phyloP scores from a whole-genome alignment of 1,284 basidiomycete species.

The Pseudozyma tsukubaensis region DNA sequence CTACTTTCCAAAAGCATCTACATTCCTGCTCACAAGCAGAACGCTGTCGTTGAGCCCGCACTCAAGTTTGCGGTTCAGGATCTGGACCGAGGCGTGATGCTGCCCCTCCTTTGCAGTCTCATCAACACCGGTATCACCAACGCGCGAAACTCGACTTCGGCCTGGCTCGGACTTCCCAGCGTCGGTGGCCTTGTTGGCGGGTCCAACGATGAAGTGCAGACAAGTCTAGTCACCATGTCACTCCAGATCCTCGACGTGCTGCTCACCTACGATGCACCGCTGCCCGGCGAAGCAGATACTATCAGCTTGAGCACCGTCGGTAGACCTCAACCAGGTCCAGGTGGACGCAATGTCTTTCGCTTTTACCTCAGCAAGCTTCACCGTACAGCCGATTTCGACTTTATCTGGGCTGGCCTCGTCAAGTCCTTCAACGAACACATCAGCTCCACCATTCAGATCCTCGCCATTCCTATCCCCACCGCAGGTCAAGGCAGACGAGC shows the following conservation, averaged over 20 bases:
- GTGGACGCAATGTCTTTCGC: slow-evolving; percentile 54
- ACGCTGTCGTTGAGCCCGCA: slow-evolving; percentile 30
- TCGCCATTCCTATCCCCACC: slow-evolving; percentile 37
- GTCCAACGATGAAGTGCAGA: slow-evolving; percentile 44
- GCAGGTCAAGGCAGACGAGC: slow-evolving; percentile 24
- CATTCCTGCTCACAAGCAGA: slow-evolving; percentile 43
- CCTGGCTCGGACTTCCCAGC: slow-evolving; percentile 40
- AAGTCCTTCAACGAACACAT: slow-evolving; percentile 46
- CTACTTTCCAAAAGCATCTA: slow-evolving; percentile 65
- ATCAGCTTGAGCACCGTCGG: slow-evolving; percentile 39
- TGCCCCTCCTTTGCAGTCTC: slow-evolving; percentile 64
- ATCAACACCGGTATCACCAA: slow-evolving; percentile 61
- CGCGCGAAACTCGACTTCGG: slow-evolving; percentile 35
- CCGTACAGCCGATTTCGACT: slow-evolving; percentile 60
- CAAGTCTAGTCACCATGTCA: slow-evolving; percentile 42
- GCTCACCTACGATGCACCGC: slow-evolving; percentile 53
- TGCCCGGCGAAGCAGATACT: slow-evolving; percentile 30
- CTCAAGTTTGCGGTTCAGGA: slow-evolving; percentile 45
- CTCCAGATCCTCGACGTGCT: slow-evolving; percentile 60
- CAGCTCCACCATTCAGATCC: slow-evolving; percentile 38
- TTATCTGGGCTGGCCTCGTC: slow-evolving; percentile 45
- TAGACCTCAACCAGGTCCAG: slow-evolving; percentile 26
- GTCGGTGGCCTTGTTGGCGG: slow-evolving; percentile 34
- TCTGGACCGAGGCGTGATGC: slow-evolving; percentile 52
- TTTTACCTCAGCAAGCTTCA: slow-evolving; percentile 66